A percentile compares a stretch with the other conserved stretches of the same genome.
Evolutionary conservation across 495 filamentous ascomycete genomes (phyloP).

Genomic region (Apodospora peruviana): DNA sequence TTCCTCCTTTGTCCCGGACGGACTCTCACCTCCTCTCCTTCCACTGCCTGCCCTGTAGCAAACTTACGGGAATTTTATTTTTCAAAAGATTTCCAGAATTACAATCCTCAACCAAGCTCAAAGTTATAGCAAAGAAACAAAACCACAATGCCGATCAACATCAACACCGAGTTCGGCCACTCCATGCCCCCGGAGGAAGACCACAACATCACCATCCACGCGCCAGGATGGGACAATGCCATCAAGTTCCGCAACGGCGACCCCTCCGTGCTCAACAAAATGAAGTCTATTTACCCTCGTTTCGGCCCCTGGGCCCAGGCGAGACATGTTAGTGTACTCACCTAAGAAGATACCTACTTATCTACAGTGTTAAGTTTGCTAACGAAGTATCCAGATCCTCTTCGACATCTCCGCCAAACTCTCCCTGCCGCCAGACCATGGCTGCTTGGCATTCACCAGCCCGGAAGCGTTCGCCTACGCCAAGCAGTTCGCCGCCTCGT

Average conservation of each 20-base stretch:
- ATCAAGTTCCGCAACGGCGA: conserved; percentile 29
- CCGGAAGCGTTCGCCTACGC: conserved; percentile 20
- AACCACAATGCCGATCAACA: conserved; percentile 26
- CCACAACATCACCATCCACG: conserved; percentile 35
- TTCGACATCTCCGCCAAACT: conserved; percentile 18
- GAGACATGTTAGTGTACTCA: background rate
- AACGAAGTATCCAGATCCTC: conserved; percentile 14
- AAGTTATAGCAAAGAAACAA: too few species aligned
- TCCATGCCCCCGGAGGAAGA: conserved; percentile 37
- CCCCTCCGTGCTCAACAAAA: conserved; percentile 10
- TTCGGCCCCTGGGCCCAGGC: conserved; percentile 29
- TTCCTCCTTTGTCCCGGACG: too few species aligned
- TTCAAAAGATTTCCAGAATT: too few species aligned
- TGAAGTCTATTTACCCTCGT: conserved; percentile 38
- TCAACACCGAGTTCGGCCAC: conserved; percentile 30
- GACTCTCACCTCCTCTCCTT: too few species aligned
- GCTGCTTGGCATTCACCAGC: conserved; percentile 22
- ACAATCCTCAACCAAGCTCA: too few species aligned
- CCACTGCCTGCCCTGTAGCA: too few species aligned
- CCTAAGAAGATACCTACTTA: background rate
- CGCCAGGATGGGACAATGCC: conserved; percentile 28
- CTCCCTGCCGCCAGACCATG: conserved; percentile 18
- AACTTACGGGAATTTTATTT: too few species aligned
- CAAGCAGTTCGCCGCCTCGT: conserved; percentile 14
- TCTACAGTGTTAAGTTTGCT: conserved; percentile 3